Evolutionary conservation across 768 basidiomycete species (phyloP).

Genomic region (Mycena amicta): DNA sequence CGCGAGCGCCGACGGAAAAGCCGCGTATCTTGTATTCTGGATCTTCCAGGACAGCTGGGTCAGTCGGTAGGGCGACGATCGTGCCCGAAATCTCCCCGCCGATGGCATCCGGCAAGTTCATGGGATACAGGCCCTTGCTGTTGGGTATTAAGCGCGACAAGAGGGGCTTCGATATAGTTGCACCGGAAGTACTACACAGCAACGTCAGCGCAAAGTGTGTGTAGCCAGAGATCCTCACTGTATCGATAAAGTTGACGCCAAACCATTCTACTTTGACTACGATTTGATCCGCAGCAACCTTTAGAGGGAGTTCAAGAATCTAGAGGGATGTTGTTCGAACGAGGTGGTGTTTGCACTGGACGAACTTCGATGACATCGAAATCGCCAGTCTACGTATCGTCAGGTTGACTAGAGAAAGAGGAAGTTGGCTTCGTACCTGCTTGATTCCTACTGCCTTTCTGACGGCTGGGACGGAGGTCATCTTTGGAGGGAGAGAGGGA

Average conservation of each 20-base stretch:
- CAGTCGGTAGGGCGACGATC: conserved; percentile 74
- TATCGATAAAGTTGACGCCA: conserved; percentile 72
- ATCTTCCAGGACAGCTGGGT: conserved; percentile 58
- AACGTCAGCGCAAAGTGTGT: not conserved
- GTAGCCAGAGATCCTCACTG: not conserved
- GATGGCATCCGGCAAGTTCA: conserved; percentile 62
- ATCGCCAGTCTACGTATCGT: conserved; percentile 47
- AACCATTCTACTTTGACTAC: conserved; percentile 41
- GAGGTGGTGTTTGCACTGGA: not conserved
- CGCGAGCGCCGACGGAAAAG: conserved; percentile 69
- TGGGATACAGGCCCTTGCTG: conserved; percentile 68
- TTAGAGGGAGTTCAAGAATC: conserved; percentile 12
- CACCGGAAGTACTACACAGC: conserved; percentile 64
- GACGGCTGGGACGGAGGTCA: not conserved
- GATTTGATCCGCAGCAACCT: conserved; percentile 41
- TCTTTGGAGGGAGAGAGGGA: conserved; percentile 9
- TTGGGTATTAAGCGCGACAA: not conserved
- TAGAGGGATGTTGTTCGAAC: not conserved
- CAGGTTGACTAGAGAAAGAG: not conserved
- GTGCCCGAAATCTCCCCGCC: conserved; percentile 82
- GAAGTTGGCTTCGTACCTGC: not conserved
- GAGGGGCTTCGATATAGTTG: not conserved
- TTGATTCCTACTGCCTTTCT: conserved; percentile 3
- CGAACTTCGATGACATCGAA: conserved; percentile 59
- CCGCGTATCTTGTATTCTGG: conserved; percentile 64